These are phyloP conservation scores for Pseudodiploospora longispora DNA, from an alignment of 2,329 filamentous ascomycete species.

Conservation along the genomic window DNA sequence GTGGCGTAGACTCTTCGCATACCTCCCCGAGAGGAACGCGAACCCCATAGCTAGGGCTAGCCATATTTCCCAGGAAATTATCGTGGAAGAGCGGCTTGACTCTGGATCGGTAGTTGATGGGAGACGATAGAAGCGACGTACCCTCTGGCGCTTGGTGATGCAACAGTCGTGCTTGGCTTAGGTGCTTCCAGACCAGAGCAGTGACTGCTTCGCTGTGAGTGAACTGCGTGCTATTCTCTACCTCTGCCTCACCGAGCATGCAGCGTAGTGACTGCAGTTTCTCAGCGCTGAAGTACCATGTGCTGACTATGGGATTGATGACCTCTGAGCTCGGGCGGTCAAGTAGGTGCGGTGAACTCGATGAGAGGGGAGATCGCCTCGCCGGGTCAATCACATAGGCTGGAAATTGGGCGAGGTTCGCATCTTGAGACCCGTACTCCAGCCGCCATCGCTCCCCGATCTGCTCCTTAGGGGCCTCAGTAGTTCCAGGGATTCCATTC, in stretches of 20 bases:
- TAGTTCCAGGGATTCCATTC: too few species aligned
- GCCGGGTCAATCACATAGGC: too few species aligned
- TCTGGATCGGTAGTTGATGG: background rate
- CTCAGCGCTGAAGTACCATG: background rate
- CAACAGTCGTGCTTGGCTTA: constrained; percentile 1
- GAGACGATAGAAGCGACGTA: background rate
- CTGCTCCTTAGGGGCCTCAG: too few species aligned
- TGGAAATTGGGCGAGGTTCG: too few species aligned
- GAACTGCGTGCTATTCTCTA: background rate
- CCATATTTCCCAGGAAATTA: background rate
- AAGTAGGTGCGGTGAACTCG: too few species aligned
- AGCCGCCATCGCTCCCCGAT: too few species aligned
- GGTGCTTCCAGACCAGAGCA: constrained; percentile 1
- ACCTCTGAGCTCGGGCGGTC: background rate
- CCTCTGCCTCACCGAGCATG: background rate
- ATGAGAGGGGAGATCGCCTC: too few species aligned
- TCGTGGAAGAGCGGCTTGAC: background rate
- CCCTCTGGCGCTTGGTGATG: background rate
- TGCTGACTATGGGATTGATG: background rate
- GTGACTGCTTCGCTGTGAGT: constrained; percentile 1
- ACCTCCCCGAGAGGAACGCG: background rate
- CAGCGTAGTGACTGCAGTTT: background rate
- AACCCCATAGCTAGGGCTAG: background rate
- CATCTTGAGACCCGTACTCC: too few species aligned
- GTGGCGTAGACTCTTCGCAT: background rate